These are phyloP conservation scores for Chrysochromulina tobinii DNA, from an alignment of 78 protist species.

Conservation along the genomic window DNA sequence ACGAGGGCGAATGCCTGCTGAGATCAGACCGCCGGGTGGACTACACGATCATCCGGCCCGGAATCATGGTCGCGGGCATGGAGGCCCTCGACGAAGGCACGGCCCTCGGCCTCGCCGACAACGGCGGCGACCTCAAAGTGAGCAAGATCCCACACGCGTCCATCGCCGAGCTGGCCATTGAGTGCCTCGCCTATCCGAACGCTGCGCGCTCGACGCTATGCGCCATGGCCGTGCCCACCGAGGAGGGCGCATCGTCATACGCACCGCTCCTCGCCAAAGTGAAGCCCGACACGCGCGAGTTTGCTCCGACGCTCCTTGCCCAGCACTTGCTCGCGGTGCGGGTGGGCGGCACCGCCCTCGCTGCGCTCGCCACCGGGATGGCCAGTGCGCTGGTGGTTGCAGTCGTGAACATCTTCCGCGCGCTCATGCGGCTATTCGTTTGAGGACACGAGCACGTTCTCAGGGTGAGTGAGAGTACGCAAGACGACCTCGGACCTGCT, in stretches of 20 bases:
- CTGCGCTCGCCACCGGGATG: no score
- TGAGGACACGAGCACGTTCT: no score
- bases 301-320: background rate
- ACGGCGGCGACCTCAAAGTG: constrained; percentile 8
- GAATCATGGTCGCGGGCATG: background rate
- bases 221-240: background rate
- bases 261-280: background rate
- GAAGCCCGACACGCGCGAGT: background rate
- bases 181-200: background rate
- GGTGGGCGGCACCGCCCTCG: background rate
- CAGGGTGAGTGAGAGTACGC: no score
- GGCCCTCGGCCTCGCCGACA: background rate
- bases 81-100: background rate
- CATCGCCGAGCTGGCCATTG: background rate
- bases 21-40: background rate
- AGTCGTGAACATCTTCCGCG: no score
- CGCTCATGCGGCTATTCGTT: no score
- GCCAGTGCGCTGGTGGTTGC: no score
- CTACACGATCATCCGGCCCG: constrained; percentile 5
- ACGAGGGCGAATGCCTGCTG: background rate
- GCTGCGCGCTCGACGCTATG: background rate
- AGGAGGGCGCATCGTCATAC: background rate
- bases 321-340: background rate
- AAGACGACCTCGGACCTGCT: no score
- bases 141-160: background rate